Evolutionary conservation across 345 rosid genomes (phyloP), one percentile per base, ranked within the genome.

Genomic region (Lumnitzera racemosa): DNA sequence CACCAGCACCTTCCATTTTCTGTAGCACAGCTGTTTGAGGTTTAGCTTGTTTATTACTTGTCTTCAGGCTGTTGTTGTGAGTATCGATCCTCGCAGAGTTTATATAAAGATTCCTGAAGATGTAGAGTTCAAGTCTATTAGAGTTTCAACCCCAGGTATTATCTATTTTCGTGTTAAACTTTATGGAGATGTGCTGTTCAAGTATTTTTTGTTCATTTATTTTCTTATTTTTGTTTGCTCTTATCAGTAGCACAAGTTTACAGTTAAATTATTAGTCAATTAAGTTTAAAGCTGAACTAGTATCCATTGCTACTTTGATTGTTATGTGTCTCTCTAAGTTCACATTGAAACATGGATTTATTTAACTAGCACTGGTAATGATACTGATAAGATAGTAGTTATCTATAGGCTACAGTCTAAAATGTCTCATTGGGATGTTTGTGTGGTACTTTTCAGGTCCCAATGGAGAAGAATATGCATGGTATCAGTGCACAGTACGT

Each of bases 401-500:
- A 14, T 49, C 52, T 51, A 15, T n/a, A n/a, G 17, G 56, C 56
- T 27, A 27, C 23, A 24, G 24, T 23, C 3, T 23, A 23, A 24
- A 23, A 24, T 31, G 6, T 2, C 13, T 70, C 13, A 20, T 23
- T n/a, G 20, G 46, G 51, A 58, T 59, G 49, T 31, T 25, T 31
- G 15, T 52, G 56, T 61, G 64, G 65, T 55, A 56, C n/a, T 50
- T 20, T 56, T 70, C 76, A 88, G 97, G 99, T 62, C 95, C 96
- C 41, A 84, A 71, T 62, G 97, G 92, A 72, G 96, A 94, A 81
- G 85, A 86, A 69, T 88, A 81, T 72, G 99, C 96, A 4, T 94
- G 97, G 99, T 94, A 90, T 70, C 97, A 94, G 81, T 94, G 99
- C 73, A 94, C 92, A 71, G 99, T 94, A 84, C 57, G 82, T 63